Conservation (phyloP, 495 filamentous ascomycete genomes). For the Aspergillus cavernicola region DNA sequence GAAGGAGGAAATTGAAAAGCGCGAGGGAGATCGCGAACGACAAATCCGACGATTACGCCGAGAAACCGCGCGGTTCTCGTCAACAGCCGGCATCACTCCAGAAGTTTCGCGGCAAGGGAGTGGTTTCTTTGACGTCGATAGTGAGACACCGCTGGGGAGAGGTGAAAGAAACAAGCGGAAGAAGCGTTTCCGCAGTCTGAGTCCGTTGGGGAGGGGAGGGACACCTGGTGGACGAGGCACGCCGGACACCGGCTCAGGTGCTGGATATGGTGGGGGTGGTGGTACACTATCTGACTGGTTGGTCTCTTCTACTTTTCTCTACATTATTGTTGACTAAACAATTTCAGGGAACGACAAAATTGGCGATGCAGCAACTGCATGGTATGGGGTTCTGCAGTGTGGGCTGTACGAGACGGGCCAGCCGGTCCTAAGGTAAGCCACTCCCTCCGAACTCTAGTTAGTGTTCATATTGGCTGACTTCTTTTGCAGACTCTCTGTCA, state of each 20-base stretch:
- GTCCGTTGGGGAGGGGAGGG: constrained; percentile 62
- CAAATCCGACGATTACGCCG: constrained; percentile 81
- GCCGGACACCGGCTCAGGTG: constrained; percentile 64
- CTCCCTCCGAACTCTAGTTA: background rate
- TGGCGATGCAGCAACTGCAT: constrained; percentile 92
- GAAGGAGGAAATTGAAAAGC: constrained; percentile 96
- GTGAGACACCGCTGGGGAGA: constrained; percentile 70
- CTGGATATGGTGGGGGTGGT: constrained; percentile 62
- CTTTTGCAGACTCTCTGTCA: constrained; percentile 74
- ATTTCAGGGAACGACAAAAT: constrained; percentile 63
- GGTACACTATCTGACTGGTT: constrained; percentile 70
- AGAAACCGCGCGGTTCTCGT: constrained; percentile 90
- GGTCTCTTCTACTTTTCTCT: constrained; percentile 12
- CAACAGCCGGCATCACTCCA: constrained; percentile 71
- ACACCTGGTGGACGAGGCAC: constrained; percentile 72
- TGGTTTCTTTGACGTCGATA: constrained; percentile 59
- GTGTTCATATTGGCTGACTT: constrained; percentile 9
- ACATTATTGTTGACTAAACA: constrained; percentile 10
- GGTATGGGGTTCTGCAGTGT: constrained; percentile 84
- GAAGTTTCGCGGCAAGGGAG: constrained; percentile 53
- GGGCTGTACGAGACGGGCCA: constrained; percentile 92
- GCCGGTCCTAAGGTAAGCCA: constrained; percentile 72
- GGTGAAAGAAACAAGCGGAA: constrained; percentile 93
- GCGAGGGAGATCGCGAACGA: constrained; percentile 89
- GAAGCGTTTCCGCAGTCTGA: constrained; percentile 83